These are phyloP conservation scores for Staphylotrichum longicolle DNA, from an alignment of 495 filamentous ascomycete species.

Conservation along the genomic window DNA sequence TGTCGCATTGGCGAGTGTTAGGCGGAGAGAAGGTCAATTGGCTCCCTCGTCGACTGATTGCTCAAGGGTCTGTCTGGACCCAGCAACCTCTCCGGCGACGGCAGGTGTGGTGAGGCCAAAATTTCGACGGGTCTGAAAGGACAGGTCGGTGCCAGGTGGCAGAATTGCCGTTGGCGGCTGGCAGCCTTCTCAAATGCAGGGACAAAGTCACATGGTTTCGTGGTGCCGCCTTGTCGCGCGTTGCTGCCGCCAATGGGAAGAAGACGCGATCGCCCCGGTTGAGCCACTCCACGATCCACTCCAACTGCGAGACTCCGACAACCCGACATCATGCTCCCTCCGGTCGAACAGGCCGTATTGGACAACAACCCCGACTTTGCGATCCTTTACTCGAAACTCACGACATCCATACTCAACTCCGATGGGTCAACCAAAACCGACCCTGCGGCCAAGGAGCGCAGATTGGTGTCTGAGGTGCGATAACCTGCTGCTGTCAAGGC, in stretches of 20 bases:
- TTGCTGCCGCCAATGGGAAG: not conserved
- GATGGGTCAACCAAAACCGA: slow-evolving; percentile 62
- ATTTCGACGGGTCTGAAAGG: slow-evolving; percentile 18
- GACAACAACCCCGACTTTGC: slow-evolving; percentile 64
- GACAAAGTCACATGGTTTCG: slow-evolving; percentile 29
- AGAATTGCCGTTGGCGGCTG: slow-evolving; percentile 1
- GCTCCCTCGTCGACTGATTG: not conserved
- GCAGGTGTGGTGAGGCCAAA: slow-evolving; percentile 16
- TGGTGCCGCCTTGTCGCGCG: slow-evolving; percentile 11
- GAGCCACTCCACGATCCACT: not conserved
- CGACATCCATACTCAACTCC: slow-evolving; percentile 55
- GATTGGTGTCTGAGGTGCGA: slow-evolving; percentile 47
- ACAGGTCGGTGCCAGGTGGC: slow-evolving; percentile 14
- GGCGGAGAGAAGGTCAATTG: slow-evolving; percentile 7
- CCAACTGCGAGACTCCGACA: not conserved
- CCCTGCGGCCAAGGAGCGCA: slow-evolving; percentile 51
- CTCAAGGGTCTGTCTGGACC: not conserved
- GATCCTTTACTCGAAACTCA: slow-evolving; percentile 59
- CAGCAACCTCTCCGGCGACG: not conserved
- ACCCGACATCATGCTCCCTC: slow-evolving; percentile 57
- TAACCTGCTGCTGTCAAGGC: not conserved
- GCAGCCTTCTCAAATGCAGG: not conserved
- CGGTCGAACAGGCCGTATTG: slow-evolving; percentile 60
- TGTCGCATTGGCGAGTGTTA: slow-evolving; percentile 17
- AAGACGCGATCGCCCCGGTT: not conserved